Base-by-base conservation (phyloP, 176 grass and related monocot genomes). In the Lolium perenne region DNA sequence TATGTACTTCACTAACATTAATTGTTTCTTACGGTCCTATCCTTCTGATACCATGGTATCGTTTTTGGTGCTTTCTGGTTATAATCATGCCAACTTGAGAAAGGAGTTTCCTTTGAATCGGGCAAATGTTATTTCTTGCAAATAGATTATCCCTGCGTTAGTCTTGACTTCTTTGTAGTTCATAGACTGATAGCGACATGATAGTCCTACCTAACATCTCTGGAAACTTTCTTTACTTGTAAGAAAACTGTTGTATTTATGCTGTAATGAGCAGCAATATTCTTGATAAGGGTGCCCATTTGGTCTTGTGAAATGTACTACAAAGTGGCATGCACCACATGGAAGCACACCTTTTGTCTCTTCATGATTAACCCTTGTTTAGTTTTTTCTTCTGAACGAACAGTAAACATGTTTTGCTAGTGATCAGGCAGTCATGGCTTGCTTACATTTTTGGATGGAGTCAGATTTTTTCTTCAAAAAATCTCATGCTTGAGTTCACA, bases 101-200 rank as follows among this genome's bases (percentile, higher is more conserved):
- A 49, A 83, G 60, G 23, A 72, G 18, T 78, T 87, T 79, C 13
- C 4, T 2, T 2, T 65, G 74, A 35, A 48, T 55, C 38, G 40
- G 29, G 29, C 5, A 22, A 61, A 29, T 71, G 82, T 54, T 74
- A 3, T 15, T 23, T 40, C 55, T 38, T 65, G 38, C 32, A 79
- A 79, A 73, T 62, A 16, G 18, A 9, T 61, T 86, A 63, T 86
- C 66, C 47, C 71, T 71, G 71, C 46, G 48, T 73, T 79, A 78
- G 47, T 54, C 17, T 21, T 45, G 12, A 62, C 47, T 85, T 76
- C 38, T 57, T 70, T 46, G 21, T 38, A 29, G 23, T 23, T 75
- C 32, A 65, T 6, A 58, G 49, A 20, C 17, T 80, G 64, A 45
- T 9, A 69, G 49, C 5, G 25, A 9, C 76, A 74, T 48, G 32